Conservation (phyloP, 73 alveolate genomes). For the Paramecium bursaria region DNA sequence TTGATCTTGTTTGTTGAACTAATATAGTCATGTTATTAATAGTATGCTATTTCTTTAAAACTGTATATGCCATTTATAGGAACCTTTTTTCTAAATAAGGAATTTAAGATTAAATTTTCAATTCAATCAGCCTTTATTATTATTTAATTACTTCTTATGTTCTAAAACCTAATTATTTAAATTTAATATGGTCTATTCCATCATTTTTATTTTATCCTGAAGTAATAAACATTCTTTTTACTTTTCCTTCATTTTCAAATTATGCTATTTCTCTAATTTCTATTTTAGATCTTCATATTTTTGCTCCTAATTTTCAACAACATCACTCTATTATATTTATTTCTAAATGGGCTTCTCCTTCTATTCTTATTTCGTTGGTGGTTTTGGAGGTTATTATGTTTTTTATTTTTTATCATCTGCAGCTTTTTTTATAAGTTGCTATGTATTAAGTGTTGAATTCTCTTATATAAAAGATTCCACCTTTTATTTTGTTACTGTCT, state of each 20-base stretch:
- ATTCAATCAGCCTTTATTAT: conserved; percentile 3
- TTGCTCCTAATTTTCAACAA: not conserved
- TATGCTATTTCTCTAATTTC: not conserved
- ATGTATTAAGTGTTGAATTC: not conserved
- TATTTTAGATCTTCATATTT: not conserved
- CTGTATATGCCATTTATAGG: not conserved
- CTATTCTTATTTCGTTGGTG: not conserved
- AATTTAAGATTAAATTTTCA: not conserved
- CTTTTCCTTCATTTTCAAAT: conserved; percentile 24
- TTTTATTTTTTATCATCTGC: not conserved
- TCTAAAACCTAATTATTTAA: not conserved
- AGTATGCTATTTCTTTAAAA: conserved; percentile 3
- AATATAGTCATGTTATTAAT: conserved; percentile 4
- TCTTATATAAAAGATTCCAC: not conserved
- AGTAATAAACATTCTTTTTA: conserved; percentile 8
- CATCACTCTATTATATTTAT: not conserved
- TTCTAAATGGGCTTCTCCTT: not conserved
- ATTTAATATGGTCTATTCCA: not conserved
- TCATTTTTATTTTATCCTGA: conserved; percentile 17
- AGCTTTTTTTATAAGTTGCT: not conserved
- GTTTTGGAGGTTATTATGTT: not conserved
- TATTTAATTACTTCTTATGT: not conserved
- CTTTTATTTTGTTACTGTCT: not conserved
- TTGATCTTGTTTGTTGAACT: conserved; percentile 26
- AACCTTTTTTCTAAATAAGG: conserved; percentile 11